phyloP scores from a whole-genome alignment of 192 early-diverging fungal species.

The Jimgerdemannia flammicorona region DNA sequence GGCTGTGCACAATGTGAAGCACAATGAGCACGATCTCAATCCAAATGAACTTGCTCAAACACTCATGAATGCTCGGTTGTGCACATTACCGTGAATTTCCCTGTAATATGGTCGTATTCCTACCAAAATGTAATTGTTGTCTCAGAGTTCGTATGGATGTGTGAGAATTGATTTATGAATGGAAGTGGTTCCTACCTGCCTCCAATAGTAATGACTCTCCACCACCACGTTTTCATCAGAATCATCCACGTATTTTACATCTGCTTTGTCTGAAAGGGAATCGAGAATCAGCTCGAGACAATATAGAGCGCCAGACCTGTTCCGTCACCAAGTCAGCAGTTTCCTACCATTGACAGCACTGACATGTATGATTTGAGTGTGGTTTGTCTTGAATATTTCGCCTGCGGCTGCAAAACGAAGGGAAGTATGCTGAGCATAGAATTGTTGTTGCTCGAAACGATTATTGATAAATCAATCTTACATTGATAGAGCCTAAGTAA shows the following conservation, averaged over 20 bases:
- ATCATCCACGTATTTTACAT: neutral
- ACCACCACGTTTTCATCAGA: neutral
- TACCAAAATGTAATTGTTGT: neutral
- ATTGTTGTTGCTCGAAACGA: neutral
- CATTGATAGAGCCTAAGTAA: neutral
- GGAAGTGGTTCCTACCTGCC: neutral
- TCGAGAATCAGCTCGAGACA: too few species aligned
- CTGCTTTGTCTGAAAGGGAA: neutral
- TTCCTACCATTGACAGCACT: neutral
- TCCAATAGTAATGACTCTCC: neutral
- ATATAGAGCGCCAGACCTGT: too few species aligned
- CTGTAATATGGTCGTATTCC: neutral
- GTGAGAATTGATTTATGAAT: neutral
- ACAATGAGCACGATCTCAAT: neutral
- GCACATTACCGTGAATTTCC: neutral
- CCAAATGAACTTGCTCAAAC: too few species aligned
- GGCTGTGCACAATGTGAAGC: neutral
- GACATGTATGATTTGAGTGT: neutral
- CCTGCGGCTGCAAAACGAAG: neutral
- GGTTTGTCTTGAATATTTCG: neutral
- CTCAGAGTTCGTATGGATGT: neutral
- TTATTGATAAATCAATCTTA: neutral
- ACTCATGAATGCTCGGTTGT: neutral
- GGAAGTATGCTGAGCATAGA: neutral
- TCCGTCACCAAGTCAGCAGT: neutral